Base-by-base conservation (phyloP, 2,329 filamentous ascomycete species). In the Hymenoscyphus linearis region DNA sequence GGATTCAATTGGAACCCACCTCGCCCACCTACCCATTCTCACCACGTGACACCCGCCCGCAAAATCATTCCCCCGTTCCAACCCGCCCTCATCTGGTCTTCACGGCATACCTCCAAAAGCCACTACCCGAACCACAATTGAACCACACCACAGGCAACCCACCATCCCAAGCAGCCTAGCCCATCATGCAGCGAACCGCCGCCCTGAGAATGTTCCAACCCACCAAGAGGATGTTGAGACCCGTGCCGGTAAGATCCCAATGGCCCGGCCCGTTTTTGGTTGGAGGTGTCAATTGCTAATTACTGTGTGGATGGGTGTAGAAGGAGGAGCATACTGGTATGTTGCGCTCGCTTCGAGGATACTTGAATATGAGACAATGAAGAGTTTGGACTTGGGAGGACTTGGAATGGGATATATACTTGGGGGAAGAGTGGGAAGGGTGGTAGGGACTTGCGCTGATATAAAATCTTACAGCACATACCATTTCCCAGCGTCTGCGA, bases 401-500 rank as follows among this genome's bases (percentile, higher is more conserved):
- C n/a, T n/a, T n/a, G n/a, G n/a, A n/a, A n/a, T n/a, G n/a, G n/a
- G n/a, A n/a, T n/a, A n/a, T n/a, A n/a, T n/a, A n/a, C n/a, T n/a
- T n/a, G n/a, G n/a, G n/a, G n/a, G n/a, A n/a, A n/a, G n/a, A n/a
- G n/a, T n/a, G n/a, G n/a, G n/a, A n/a, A n/a, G n/a, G n/a, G n/a
- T n/a, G n/a, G n/a, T n/a, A n/a, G n/a, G n/a, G n/a, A n/a, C n/a
- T 53, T 44, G 54, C 53, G 61, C 70, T 72, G 61, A 71, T 59
- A 36, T 53, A 18, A 18, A 5, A 4, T 31, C 6, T 56, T 55
- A 60, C 66, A 99, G 95, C 91, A 76, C 95, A 98, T 82, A 97
- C 93, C 72, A 86, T 98, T 78, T 96, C 93, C 69, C 95, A 98
- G 82, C 91, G 93, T 76, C 83, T 99, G 72, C 90, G 93, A 76